phyloP scores from a whole-genome alignment of 345 rosid genomes.

The Toxicodendron radicans region DNA sequence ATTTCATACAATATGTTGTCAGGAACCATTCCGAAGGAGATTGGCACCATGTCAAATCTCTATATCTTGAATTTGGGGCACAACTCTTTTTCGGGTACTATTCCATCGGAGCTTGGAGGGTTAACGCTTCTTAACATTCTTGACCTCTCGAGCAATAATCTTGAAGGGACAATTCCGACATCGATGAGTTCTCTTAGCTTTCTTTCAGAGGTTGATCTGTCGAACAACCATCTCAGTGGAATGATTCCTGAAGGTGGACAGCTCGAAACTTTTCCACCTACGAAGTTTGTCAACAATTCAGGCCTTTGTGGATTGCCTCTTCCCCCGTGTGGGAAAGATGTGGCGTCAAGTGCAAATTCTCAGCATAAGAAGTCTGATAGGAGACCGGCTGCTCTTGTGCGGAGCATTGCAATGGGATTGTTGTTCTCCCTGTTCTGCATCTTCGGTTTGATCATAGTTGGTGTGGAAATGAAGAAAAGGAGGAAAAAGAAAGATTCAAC shows the following conservation, averaged over 20 bases:
- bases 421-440: conserved; percentile 76
- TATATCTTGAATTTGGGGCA: conserved; percentile 82
- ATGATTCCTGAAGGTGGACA: conserved; percentile 79
- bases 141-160: conserved; percentile 48
- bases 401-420: conserved; percentile 91
- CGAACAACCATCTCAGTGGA: conserved; percentile 69
- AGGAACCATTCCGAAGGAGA: conserved; percentile 77
- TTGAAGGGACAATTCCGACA: conserved; percentile 42
- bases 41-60: conserved; percentile 72
- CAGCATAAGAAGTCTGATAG: conserved; percentile 52
- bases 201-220: conserved; percentile 72
- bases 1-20: conserved; percentile 73
- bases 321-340: conserved; percentile 40
- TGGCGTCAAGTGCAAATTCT: conserved; percentile 27
- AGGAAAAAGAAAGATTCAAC: conserved; percentile 59
- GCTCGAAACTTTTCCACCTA: conserved; percentile 65
- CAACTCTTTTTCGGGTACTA: conserved; percentile 63
- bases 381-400: conserved; percentile 52
- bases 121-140: conserved; percentile 73
- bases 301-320: conserved; percentile 92
- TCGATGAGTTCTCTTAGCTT: conserved; percentile 55
- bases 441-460: conserved; percentile 57
- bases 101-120: conserved; percentile 73
- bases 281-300: conserved; percentile 66
- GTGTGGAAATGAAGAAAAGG: conserved; percentile 68